These are phyloP conservation scores for Carallia pectinifolia DNA, from an alignment of 345 rosid genomes.

Conservation along the genomic window DNA sequence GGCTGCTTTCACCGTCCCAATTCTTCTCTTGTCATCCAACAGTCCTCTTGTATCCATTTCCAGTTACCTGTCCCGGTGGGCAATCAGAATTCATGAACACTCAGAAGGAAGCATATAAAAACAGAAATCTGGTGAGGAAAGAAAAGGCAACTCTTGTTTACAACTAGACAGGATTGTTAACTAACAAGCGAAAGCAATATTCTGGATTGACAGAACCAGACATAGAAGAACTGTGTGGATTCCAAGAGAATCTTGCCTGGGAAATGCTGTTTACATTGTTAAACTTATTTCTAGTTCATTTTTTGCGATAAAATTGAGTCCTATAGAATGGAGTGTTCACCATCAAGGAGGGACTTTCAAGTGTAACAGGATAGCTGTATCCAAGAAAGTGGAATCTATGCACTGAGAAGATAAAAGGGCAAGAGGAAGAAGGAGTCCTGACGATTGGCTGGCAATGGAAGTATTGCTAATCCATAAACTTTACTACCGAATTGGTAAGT, in stretches of 20 bases:
- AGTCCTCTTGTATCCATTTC: constrained; percentile 40
- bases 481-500: no score
- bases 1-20: constrained; percentile 66
- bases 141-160: not conserved
- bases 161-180: not conserved
- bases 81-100: not conserved
- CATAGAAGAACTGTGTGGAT: not conserved
- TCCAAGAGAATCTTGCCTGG: constrained; percentile 16
- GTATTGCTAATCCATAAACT: constrained; percentile 18
- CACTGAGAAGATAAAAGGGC: constrained; percentile 18
- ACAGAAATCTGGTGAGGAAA: constrained; percentile 5
- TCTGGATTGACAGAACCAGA: not conserved
- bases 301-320: not conserved
- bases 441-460: constrained; percentile 31
- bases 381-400: constrained; percentile 10
- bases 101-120: not conserved
- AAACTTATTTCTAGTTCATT: not conserved
- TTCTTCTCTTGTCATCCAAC: constrained; percentile 39
- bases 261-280: not conserved
- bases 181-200: not conserved
- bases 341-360: no score
- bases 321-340: no score
- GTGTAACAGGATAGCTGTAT: not conserved
- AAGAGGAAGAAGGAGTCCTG: constrained; percentile 1
- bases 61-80: constrained; percentile 13